These are phyloP conservation scores for Baorangia bicolor DNA, from an alignment of 768 basidiomycete species.

Conservation along the genomic window DNA sequence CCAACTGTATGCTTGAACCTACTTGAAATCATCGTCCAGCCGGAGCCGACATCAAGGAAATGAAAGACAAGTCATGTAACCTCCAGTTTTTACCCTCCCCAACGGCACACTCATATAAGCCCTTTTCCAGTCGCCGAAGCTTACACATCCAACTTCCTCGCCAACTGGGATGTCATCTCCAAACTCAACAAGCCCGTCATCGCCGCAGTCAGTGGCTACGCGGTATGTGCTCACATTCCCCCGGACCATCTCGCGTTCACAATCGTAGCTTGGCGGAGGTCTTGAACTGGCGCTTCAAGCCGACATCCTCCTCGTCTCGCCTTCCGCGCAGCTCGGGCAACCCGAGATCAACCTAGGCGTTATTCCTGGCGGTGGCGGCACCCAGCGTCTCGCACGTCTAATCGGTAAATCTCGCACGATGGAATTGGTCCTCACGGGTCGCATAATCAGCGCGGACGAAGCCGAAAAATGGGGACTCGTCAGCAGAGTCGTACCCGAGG, in stretches of 20 bases:
- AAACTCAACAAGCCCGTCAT: slow-evolving; percentile 89
- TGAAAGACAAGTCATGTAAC: slow-evolving; percentile 94
- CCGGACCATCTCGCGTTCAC: background rate
- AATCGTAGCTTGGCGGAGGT: slow-evolving; percentile 86
- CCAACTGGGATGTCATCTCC: slow-evolving; percentile 75
- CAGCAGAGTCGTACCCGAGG: slow-evolving; percentile 73
- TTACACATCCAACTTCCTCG: slow-evolving; percentile 82
- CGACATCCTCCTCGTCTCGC: slow-evolving; percentile 91
- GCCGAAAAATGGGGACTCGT: slow-evolving; percentile 89
- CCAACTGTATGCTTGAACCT: background rate
- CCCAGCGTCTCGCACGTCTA: slow-evolving; percentile 81
- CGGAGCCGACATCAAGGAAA: slow-evolving; percentile 98
- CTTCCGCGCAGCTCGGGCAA: slow-evolving; percentile 90
- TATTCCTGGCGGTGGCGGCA: slow-evolving; percentile 93
- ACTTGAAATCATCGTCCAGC: slow-evolving; percentile 43
- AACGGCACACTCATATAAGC: background rate
- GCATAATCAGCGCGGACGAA: slow-evolving; percentile 74
- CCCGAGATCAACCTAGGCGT: slow-evolving; percentile 97
- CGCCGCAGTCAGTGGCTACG: slow-evolving; percentile 93
- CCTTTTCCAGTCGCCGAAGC: slow-evolving; percentile 68
- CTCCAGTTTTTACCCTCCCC: slow-evolving; percentile 18
- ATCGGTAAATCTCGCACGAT: slow-evolving; percentile 93
- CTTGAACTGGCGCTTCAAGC: slow-evolving; percentile 97
- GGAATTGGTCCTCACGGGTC: slow-evolving; percentile 91
- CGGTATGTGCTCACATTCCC: slow-evolving; percentile 49